Evolutionary conservation across 257 asterid genomes (phyloP).

Genomic region (Eucommia ulmoides): DNA sequence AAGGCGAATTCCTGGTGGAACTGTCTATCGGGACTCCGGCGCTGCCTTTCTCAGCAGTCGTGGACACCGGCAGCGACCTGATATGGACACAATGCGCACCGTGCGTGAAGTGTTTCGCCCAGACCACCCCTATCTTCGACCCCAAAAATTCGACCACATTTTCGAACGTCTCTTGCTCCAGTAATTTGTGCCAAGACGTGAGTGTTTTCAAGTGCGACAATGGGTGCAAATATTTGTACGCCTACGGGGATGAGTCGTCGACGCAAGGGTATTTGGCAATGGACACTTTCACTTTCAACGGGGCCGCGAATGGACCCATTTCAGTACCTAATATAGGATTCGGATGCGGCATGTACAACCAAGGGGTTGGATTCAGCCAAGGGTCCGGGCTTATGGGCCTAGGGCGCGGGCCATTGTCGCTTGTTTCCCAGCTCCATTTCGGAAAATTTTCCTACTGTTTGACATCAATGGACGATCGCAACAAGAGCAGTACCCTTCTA

Average conservation of each 20-base stretch:
- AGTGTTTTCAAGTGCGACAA: constrained; percentile 34
- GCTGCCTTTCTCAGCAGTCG: constrained; percentile 33
- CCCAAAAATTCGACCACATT: constrained; percentile 49
- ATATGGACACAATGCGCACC: constrained; percentile 72
- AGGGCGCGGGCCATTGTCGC: constrained; percentile 71
- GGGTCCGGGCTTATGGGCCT: constrained; percentile 78
- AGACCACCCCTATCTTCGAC: constrained; percentile 40
- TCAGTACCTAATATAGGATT: constrained; percentile 41
- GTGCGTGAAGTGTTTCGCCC: constrained; percentile 40
- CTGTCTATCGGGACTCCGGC: constrained; percentile 64
- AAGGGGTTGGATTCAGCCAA: constrained; percentile 57
- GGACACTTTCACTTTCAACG: constrained; percentile 55
- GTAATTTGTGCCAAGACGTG: constrained; percentile 36
- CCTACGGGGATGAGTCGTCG: constrained; percentile 72
- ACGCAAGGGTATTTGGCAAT: constrained; percentile 54
- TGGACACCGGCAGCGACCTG: constrained; percentile 70
- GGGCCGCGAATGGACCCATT: too few species aligned
- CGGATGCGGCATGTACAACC: constrained; percentile 73
- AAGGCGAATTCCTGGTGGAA: constrained; percentile 69
- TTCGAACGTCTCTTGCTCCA: constrained; percentile 36
- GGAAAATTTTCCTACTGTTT: constrained; percentile 68
- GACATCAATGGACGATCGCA: constrained; percentile 54
- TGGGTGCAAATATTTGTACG: constrained; percentile 45
- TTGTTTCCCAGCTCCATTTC: constrained; percentile 59
- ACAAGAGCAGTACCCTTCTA: constrained; percentile 33